Evolutionary conservation across 2,329 filamentous ascomycete species (phyloP), one percentile per base, ranked within the genome.

Genomic region (Akanthomyces lecanii): DNA sequence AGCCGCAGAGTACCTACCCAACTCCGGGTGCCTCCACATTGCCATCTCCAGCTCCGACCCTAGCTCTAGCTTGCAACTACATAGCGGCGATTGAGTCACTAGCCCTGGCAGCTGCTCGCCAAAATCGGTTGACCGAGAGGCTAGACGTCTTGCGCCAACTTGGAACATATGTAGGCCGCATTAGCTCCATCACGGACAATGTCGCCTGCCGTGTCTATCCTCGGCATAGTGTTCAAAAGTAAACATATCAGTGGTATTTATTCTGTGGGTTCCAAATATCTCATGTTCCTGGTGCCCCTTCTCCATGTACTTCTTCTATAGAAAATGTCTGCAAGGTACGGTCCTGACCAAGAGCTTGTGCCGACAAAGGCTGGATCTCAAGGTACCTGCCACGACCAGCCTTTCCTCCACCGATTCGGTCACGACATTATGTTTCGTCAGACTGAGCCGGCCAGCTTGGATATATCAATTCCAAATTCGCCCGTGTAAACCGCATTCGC

Each of bases 371-470:
- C 47, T 52, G 16, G 25, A 52, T 51, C 57, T 21, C 18, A 3
- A 52, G 28, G 56, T n/a, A 51, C 57, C 36, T 30, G 57, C 47
- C 57, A 38, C n/a, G 36, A 36, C 47, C 57, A 60, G 38, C 47
- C 18, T 23, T 52, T 52, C 47, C 45, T 44, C 18, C 38, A 45
- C 36, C 12, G 40, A 7, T 2, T 51, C 11, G 21, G 23, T 4
- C 45, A 50, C 38, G 30, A 40, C 21, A 33, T 16, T 21, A 36
- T 45, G 2, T 4, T 42, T 30, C 16, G 25, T 38, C 18, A 28
- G 45, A 51, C 45, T 2, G 11, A 21, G 21, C 47, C 23, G 25
- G 3, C 23, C 14, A 55, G 38, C 33, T 10, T 36, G 33, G 10
- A 45, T 42, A 38, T 16, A 33, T 30, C 30, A 14, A 40, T 28